Evolutionary conservation across 257 asterid species (phyloP).

Genomic region (Lavandula angustifolia): DNA sequence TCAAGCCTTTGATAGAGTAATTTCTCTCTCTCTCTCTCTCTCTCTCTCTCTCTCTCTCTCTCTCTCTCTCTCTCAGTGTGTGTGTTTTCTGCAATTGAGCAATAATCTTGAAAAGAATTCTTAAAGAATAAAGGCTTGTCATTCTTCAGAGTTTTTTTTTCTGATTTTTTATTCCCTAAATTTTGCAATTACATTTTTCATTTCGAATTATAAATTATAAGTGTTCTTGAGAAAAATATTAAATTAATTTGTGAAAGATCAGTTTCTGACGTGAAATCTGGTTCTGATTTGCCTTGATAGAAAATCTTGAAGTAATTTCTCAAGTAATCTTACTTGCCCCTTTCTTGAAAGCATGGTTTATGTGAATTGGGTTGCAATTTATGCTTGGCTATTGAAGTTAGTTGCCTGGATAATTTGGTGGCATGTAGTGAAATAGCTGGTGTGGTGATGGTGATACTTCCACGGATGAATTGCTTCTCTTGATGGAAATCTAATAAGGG

Average conservation of each 20-base stretch:
- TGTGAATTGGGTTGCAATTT: not conserved
- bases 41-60: not conserved
- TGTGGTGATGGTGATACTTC: slow-evolving; percentile 20
- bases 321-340: not conserved
- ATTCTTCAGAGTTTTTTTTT: not conserved
- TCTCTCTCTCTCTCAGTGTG: no score
- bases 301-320: not conserved
- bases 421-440: not conserved
- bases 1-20: slow-evolving; percentile 80
- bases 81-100: not conserved
- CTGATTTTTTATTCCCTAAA: not conserved
- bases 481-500: slow-evolving; percentile 15
- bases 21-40: not conserved
- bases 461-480: slow-evolving; percentile 19
- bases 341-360: not conserved
- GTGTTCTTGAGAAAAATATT: no score
- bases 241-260: not conserved
- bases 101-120: not conserved
- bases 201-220: not conserved
- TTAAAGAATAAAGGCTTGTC: not conserved
- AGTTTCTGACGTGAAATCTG: slow-evolving; percentile 2
- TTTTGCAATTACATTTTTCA: no score
- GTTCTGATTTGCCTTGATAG: slow-evolving; percentile 6
- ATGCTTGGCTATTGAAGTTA: slow-evolving; percentile 6
- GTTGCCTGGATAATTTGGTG: slow-evolving; percentile 23